Conservation (phyloP, 805 yeast genomes). For the Pichia phayaonensis region DNA sequence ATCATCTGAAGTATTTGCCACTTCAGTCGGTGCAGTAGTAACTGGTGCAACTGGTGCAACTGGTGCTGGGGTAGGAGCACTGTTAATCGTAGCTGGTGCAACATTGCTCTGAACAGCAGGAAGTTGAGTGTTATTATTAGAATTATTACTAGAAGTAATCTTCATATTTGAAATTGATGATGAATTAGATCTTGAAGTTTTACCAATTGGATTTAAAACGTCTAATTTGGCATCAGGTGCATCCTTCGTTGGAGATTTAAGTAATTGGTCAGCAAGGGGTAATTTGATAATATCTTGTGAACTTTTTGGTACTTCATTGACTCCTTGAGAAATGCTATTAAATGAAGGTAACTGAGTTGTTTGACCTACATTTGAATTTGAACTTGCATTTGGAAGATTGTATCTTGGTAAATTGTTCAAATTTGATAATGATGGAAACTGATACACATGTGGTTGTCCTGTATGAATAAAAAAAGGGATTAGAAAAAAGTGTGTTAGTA, state of each 20-base stretch:
- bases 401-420: conserved; percentile 42
- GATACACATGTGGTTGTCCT: conserved; percentile 39
- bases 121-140: not conserved
- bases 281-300: conserved; percentile 4
- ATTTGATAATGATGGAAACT: conserved; percentile 46
- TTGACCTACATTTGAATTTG: not conserved
- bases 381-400: not conserved
- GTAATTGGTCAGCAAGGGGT: conserved; percentile 5
- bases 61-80: not conserved
- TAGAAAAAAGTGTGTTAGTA: conserved; percentile 4
- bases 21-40: not conserved
- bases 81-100: not conserved
- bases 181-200: conserved; percentile 11
- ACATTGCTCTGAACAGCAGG: not conserved
- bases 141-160: not conserved
- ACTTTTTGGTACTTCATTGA: not conserved
- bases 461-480: conserved; percentile 12
- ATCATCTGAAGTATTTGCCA: conserved; percentile 15
- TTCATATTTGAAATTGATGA: not conserved
- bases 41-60: conserved; percentile 12
- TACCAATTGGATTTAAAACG: not conserved
- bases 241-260: not conserved
- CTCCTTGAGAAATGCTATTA: conserved; percentile 14
- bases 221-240: not conserved
- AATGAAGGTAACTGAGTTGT: conserved; percentile 12